A percentile compares a stretch with the other conserved stretches of the same genome.
phyloP scores from a whole-genome alignment of 2,329 filamentous ascomycete species.

The Penicillium sp. region DNA sequence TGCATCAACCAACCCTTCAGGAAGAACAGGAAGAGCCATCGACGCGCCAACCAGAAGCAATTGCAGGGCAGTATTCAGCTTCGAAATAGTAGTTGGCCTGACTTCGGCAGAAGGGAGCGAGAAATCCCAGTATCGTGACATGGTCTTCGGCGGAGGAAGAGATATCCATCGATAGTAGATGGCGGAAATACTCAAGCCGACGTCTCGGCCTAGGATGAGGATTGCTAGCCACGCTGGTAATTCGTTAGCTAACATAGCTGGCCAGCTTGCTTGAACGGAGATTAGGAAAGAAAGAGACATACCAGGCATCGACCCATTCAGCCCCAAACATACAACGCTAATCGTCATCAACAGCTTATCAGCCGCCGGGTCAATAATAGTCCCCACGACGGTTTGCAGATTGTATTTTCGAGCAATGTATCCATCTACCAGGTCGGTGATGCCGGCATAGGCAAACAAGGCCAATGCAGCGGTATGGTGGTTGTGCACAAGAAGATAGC shows the following conservation, averaged over 20 bases:
- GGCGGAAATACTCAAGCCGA: slow-evolving; percentile 75
- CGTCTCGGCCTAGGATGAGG: slow-evolving; percentile 87
- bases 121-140: slow-evolving; percentile 94
- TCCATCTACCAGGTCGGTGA: slow-evolving; percentile 89
- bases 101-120: slow-evolving; percentile 61
- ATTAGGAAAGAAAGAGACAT: slow-evolving; percentile 29
- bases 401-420: slow-evolving; percentile 89
- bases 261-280: too few species aligned
- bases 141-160: slow-evolving; percentile 87
- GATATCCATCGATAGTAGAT: slow-evolving; percentile 97
- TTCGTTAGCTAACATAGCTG: neutral
- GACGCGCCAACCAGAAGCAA: slow-evolving; percentile 80
- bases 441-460: slow-evolving; percentile 86
- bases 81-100: slow-evolving; percentile 42
- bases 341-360: slow-evolving; percentile 97
- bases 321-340: slow-evolving; percentile 76
- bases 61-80: slow-evolving; percentile 89
- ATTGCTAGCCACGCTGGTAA: slow-evolving; percentile 72
- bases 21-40: slow-evolving; percentile 72
- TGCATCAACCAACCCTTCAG: slow-evolving; percentile 49
- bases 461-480: slow-evolving; percentile 73
- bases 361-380: slow-evolving; percentile 92
- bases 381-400: slow-evolving; percentile 87
- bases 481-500: slow-evolving; percentile 83
- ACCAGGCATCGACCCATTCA: slow-evolving; percentile 78